Conservation (phyloP, 2,329 filamentous ascomycete species). For the Botrytis elliptica region DNA sequence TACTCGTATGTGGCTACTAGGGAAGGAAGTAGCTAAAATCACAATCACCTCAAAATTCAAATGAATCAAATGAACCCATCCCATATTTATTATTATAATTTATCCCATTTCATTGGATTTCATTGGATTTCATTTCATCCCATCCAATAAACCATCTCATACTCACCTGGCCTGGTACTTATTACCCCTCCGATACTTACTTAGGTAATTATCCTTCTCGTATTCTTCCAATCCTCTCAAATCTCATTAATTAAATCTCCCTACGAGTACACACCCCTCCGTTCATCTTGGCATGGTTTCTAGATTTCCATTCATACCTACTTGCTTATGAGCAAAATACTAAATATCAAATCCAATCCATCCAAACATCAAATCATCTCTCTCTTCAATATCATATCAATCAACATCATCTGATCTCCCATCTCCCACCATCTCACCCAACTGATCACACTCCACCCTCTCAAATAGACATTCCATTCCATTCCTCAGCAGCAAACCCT, state of each 20-base stretch:
- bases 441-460: neutral
- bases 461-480: neutral
- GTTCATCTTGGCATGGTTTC: neutral
- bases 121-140: neutral
- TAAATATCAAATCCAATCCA: neutral
- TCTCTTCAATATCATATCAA: neutral
- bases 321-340: too few relatives aligned
- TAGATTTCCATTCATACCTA: neutral
- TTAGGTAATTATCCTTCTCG: neutral
- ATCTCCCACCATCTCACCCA: neutral
- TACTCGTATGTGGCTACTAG: rapidly evolving
- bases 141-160: neutral
- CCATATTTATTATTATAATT: neutral
- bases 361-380: neutral
- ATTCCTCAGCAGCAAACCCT: neutral
- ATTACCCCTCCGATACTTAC: neutral
- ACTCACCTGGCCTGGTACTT: too few relatives aligned
- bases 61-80: neutral
- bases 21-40: neutral
- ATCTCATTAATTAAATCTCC: neutral
- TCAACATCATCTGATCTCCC: neutral
- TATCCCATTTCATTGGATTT: neutral
- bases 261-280: neutral
- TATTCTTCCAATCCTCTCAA: neutral
- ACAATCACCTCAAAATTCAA: neutral